These are phyloP conservation scores for Dendrobium nobile DNA, from an alignment of 106 monocot genomes.

Conservation along the genomic window DNA sequence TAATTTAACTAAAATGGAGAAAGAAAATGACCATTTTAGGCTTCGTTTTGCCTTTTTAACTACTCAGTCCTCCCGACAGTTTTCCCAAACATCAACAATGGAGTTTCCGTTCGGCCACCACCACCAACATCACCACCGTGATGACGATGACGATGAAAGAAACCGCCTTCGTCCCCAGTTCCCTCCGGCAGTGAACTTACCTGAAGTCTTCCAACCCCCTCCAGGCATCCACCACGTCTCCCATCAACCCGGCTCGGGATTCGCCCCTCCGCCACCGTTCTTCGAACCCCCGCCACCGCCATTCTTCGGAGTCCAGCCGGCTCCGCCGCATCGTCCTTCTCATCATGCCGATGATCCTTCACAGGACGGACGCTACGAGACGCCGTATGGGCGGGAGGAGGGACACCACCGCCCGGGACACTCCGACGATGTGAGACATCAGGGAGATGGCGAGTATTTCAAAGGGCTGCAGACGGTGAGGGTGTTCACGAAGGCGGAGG, in stretches of 20 bases:
- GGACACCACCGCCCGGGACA: slow-evolving; percentile 2
- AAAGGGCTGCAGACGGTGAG: slow-evolving; percentile 29
- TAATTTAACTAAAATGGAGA: too few relatives aligned
- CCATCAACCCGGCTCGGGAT: not conserved
- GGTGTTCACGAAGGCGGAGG: slow-evolving; percentile 16
- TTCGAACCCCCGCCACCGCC: not conserved
- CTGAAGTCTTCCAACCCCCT: not conserved
- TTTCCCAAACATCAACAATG: not conserved
- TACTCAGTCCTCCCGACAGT: not conserved
- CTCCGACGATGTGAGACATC: not conserved
- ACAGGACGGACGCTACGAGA: not conserved
- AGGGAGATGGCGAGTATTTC: not conserved
- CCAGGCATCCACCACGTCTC: not conserved
- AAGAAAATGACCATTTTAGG: too few relatives aligned
- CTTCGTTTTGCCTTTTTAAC: not conserved
- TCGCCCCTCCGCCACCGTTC: not conserved
- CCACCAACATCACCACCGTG: not conserved
- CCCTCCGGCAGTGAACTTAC: not conserved
- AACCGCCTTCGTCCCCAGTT: not conserved
- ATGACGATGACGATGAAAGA: not conserved
- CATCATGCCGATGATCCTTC: not conserved
- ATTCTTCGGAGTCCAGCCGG: not conserved
- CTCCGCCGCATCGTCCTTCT: too few relatives aligned
- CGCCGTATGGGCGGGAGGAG: not conserved
- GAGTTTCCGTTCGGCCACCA: not conserved